A percentile compares a stretch with the other conserved stretches of the same genome.
These are phyloP conservation scores for Kazachstania taianensis DNA, from an alignment of 805 yeast species.

Conservation along the genomic window DNA sequence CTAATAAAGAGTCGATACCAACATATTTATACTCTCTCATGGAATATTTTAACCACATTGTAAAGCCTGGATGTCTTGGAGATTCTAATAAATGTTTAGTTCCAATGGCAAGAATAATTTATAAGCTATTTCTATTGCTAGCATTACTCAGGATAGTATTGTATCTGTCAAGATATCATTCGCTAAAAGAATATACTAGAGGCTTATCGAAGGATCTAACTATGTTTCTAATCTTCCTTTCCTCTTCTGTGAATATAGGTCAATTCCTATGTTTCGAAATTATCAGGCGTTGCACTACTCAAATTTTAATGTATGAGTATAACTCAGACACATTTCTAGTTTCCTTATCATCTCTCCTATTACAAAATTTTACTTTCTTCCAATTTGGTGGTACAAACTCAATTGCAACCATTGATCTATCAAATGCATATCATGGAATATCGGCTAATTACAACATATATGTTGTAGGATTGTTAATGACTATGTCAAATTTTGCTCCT, in stretches of 20 bases:
- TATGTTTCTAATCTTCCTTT: slow-evolving; percentile 39
- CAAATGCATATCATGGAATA: slow-evolving; percentile 89
- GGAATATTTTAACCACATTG: slow-evolving; percentile 6
- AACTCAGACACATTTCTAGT: slow-evolving; percentile 7
- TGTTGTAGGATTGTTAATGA: slow-evolving; percentile 68
- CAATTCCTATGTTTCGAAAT: slow-evolving; percentile 34
- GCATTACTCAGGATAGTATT: slow-evolving; percentile 27
- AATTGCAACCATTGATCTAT: slow-evolving; percentile 78
- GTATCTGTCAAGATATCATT: slow-evolving; percentile 7
- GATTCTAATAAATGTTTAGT: slow-evolving; percentile 26
- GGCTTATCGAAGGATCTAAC: slow-evolving; percentile 24
- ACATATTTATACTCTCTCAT: slow-evolving; percentile 20
- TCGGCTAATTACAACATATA: slow-evolving; percentile 50
- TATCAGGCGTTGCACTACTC: slow-evolving; percentile 8
- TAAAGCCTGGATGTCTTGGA: slow-evolving; percentile 13
- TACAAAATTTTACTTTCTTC: slow-evolving; percentile 74
- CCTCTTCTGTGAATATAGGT: slow-evolving; percentile 40
- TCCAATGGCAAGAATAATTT: slow-evolving; percentile 30
- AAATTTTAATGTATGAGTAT: slow-evolving; percentile 6
- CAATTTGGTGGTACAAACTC: slow-evolving; percentile 88
- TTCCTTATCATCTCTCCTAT: slow-evolving; percentile 30
- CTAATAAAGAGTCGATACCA: slow-evolving; percentile 49
- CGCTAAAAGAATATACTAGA: slow-evolving; percentile 3
- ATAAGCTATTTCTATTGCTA: slow-evolving; percentile 26
- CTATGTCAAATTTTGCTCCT: slow-evolving; percentile 75